These are phyloP conservation scores for Acanthamoeba triangularis DNA, from an alignment of 208 protist species.

Conservation along the genomic window DNA sequence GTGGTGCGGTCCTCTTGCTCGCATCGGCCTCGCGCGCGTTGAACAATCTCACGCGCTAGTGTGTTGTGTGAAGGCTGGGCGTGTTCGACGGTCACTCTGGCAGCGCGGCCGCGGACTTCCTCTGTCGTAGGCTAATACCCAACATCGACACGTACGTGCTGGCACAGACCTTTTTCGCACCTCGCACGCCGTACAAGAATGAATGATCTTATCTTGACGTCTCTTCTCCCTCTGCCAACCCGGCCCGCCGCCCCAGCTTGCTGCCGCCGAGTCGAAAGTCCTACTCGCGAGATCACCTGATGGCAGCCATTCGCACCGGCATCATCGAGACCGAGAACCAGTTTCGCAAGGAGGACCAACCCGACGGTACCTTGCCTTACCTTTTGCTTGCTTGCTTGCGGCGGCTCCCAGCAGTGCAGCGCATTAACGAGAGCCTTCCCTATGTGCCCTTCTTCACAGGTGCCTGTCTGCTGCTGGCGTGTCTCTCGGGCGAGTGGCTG, in stretches of 20 bases:
- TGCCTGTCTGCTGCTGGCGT: slow-evolving; percentile 37
- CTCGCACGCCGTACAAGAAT: background rate
- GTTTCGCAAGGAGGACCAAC: slow-evolving; percentile 40
- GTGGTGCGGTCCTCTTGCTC: background rate
- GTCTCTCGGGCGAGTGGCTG: slow-evolving; percentile 14
- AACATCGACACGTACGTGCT: background rate
- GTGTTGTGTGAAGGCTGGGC: background rate
- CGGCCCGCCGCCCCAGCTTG: background rate
- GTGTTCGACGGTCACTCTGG: slow-evolving; percentile 52
- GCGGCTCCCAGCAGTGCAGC: background rate
- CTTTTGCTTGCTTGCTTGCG: background rate
- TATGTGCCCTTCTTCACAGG: background rate
- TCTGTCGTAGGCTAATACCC: background rate
- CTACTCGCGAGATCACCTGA: background rate
- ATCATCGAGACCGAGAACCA: slow-evolving; percentile 44
- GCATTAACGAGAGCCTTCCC: background rate
- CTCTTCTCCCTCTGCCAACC: background rate
- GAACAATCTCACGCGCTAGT: too few relatives aligned
- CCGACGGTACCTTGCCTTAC: background rate
- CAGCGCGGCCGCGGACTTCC: slow-evolving; percentile 26
- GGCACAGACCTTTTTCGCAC: background rate
- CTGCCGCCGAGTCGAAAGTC: background rate
- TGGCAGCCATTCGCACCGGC: background rate
- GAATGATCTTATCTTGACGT: too few relatives aligned
- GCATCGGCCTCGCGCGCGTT: background rate